A percentile compares a stretch with the other conserved stretches of the same genome.
Evolutionary conservation across 2,329 filamentous ascomycete species (phyloP).

Genomic region (Xylariaceae sp.): DNA sequence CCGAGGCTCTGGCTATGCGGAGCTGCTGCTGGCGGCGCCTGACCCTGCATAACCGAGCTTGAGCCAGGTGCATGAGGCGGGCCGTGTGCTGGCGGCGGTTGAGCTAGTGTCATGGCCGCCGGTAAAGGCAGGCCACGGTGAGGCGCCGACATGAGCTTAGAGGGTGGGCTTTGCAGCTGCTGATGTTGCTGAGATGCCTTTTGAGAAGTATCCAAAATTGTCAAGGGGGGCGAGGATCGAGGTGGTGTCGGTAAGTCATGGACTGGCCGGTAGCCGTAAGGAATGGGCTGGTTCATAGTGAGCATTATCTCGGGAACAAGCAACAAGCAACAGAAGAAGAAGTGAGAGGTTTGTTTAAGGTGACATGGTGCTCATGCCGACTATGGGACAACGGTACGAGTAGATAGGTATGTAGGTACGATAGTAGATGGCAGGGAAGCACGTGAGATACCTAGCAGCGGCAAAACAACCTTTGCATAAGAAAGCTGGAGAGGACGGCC

Average conservation of each 20-base stretch:
- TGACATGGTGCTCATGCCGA: slow-evolving; percentile 21
- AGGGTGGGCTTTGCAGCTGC: slow-evolving; percentile 43
- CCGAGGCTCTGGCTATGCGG: slow-evolving; percentile 42
- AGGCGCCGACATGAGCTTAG: slow-evolving; percentile 61
- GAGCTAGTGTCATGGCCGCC: slow-evolving; percentile 58
- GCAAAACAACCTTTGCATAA: slow-evolving; percentile 37
- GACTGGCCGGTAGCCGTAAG: slow-evolving; percentile 55
- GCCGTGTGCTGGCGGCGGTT: slow-evolving; percentile 30
- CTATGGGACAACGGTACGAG: slow-evolving; percentile 2
- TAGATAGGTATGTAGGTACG: not conserved
- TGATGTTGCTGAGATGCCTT: slow-evolving; percentile 38
- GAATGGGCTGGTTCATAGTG: slow-evolving; percentile 55
- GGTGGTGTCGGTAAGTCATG: slow-evolving; percentile 59
- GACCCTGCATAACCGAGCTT: slow-evolving; percentile 29
- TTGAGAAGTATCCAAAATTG: slow-evolving; percentile 43
- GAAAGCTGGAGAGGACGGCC: slow-evolving; percentile 37
- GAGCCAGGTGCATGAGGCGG: slow-evolving; percentile 29
- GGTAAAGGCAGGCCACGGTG: slow-evolving; percentile 66
- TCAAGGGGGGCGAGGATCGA: slow-evolving; percentile 51
- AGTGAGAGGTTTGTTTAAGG: slow-evolving; percentile 25
- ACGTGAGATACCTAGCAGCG: slow-evolving; percentile 18
- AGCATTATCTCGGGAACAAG: slow-evolving; percentile 47
- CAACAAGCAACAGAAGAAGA: slow-evolving; percentile 18
- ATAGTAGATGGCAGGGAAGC: slow-evolving; percentile 12
- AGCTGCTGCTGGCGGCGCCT: slow-evolving; percentile 31